Evolutionary conservation across 176 grass and related monocot genomes (phyloP).

Genomic region (Juncus effusus): DNA sequence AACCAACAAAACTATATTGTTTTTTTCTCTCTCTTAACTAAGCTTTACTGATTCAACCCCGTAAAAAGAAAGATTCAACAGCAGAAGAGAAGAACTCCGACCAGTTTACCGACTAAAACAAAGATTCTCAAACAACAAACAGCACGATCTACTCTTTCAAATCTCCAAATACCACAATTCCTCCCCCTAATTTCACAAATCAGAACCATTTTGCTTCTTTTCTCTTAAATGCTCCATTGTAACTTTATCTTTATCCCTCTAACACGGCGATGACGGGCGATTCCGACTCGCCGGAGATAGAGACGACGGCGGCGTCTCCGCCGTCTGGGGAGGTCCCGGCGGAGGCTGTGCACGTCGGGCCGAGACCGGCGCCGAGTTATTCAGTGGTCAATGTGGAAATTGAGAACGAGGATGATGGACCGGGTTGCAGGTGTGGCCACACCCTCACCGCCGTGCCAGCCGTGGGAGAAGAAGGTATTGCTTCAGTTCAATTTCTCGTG

Average conservation of each 20-base stretch:
- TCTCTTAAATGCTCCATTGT: conserved; percentile 5
- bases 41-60: conserved; percentile 19
- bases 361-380: conserved; percentile 77
- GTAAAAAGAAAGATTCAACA: not conserved
- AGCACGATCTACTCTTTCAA: conserved; percentile 17
- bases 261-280: conserved; percentile 30
- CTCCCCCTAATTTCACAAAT: conserved; percentile 6
- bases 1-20: too few species aligned
- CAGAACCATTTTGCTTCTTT: not conserved
- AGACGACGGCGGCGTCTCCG: conserved; percentile 12
- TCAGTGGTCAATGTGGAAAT: conserved; percentile 54
- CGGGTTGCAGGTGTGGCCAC: conserved; percentile 89
- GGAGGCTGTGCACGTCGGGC: conserved; percentile 19
- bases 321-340: not conserved
- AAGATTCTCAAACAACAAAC: too few species aligned
- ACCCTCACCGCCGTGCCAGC: conserved; percentile 77
- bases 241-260: not conserved
- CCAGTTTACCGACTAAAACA: too few species aligned
- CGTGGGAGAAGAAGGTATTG: conserved; percentile 60
- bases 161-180: conserved; percentile 11
- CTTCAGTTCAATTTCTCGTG: not conserved
- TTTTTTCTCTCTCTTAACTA: not conserved
- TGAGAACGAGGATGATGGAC: conserved; percentile 86
- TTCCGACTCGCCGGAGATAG: conserved; percentile 31
- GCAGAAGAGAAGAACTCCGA: not conserved